Evolutionary conservation across 2,329 filamentous ascomycete genomes (phyloP), one percentile per base, ranked within the genome.

Genomic region (Exophiala aquamarina): DNA sequence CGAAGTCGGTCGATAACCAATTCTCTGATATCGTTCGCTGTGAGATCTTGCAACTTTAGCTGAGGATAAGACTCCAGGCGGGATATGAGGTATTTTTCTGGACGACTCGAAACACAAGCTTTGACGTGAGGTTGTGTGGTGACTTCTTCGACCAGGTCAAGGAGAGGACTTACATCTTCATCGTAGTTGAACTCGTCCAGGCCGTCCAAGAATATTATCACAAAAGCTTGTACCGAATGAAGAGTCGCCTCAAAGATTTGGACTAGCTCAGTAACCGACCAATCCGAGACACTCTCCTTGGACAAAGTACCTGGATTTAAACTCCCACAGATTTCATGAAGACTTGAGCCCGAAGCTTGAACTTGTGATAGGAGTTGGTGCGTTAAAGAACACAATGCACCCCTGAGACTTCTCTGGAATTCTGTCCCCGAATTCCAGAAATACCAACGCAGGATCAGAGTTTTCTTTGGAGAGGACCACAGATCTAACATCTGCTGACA

Each of bases 391-490:
- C 57, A 56, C 1, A 65, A 43, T 1, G 65, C 34, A 1, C 65
- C 65, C 18, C 55, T 57, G 3, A 57, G 33, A 10, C 26, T 57
- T 10, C 55, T 57, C 43, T 67, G 63, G 39, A 65, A 38, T 1
- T 3, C 4, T 2, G 47, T 56, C 1, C 64, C 66, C 0, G 59
- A 46, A 6, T 55, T 59, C 64, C 65, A 68, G 35, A 67, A 65
- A 48, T 62, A 66, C 7, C 14, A 54, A 3, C 58, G 11, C 0
- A 63, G 36, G 0, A 54, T 4, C 1, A 54, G 41, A 2, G 37
- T 29, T 0, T 36, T 4, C 1, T 34, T 47, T 26, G 23, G 23
- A 6, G 6, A 6, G 11, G 23, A 26, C 63, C 64, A 66, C 2
- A 18, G 2, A 2, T 47, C 8, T 4, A 68, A 47, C 1, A 31